phyloP scores from a whole-genome alignment of 2,329 filamentous ascomycete species.

The Diaporthe sp. region DNA sequence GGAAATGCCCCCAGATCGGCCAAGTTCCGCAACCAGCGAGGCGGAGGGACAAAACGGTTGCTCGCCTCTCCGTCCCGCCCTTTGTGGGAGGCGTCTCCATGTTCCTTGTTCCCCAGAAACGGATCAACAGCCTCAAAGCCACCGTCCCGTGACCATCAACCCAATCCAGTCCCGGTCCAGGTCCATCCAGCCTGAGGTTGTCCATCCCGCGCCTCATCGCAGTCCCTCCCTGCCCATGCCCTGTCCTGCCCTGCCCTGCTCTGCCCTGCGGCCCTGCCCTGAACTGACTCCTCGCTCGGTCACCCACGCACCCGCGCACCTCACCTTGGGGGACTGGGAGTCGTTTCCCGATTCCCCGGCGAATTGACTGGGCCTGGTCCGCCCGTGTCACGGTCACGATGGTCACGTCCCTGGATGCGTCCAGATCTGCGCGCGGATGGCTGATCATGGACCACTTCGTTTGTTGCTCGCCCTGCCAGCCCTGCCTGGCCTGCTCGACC shows the following conservation, averaged over 20 bases:
- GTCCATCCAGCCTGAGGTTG: conserved; percentile 16
- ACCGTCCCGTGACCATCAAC: conserved; percentile 34
- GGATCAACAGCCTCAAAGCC: conserved; percentile 21
- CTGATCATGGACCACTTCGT: conserved; percentile 28
- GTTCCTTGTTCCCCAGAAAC: conserved; percentile 28
- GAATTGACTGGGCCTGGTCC: conserved; percentile 32
- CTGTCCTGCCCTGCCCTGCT: not conserved
- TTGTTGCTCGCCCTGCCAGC: conserved; percentile 22
- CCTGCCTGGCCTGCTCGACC: conserved; percentile 17
- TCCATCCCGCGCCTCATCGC: conserved; percentile 24
- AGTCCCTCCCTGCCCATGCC: conserved; percentile 1
- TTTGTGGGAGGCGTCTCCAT: not conserved
- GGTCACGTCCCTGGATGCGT: conserved; percentile 37
- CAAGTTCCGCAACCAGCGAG: conserved; percentile 37
- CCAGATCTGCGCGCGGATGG: conserved; percentile 36
- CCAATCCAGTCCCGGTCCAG: conserved; percentile 17
- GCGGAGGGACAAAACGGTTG: conserved; percentile 5
- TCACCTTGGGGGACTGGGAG: conserved; percentile 28
- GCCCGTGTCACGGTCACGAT: conserved; percentile 42
- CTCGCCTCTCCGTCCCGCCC: conserved; percentile 20
- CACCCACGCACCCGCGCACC: conserved; percentile 20
- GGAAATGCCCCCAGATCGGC: conserved; percentile 32
- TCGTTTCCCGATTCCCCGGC: conserved; percentile 39
- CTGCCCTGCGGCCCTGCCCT: conserved; percentile 4
- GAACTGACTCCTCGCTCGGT: conserved; percentile 26